These are phyloP conservation scores for Penicillium sp. DNA, from an alignment of 2,329 filamentous ascomycete genomes.

Conservation along the genomic window DNA sequence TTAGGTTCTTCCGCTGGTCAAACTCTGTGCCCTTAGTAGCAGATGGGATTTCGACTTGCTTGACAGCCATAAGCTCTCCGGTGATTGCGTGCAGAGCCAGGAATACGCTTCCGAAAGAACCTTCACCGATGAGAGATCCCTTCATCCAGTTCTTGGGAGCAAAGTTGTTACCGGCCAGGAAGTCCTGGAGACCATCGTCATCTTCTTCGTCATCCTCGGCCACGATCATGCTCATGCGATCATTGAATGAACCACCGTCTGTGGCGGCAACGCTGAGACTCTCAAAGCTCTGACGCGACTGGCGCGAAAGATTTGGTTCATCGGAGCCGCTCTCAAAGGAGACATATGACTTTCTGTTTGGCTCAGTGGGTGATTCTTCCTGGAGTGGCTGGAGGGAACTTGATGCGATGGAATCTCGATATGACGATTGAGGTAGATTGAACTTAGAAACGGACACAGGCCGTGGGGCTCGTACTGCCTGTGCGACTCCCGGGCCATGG, in stretches of 20 bases:
- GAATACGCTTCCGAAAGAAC: slow-evolving; percentile 94
- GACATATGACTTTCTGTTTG: slow-evolving; percentile 93
- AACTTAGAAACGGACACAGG: slow-evolving; percentile 60
- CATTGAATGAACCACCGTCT: slow-evolving; percentile 71
- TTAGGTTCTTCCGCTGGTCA: slow-evolving; percentile 90
- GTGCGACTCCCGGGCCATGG: slow-evolving; percentile 50
- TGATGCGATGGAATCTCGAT: slow-evolving; percentile 83
- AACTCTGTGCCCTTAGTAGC: slow-evolving; percentile 71
- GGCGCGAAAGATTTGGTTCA: slow-evolving; percentile 70
- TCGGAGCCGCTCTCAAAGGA: slow-evolving; percentile 62
- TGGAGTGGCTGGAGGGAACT: slow-evolving; percentile 85
- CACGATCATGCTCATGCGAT: slow-evolving; percentile 76
- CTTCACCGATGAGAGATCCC: slow-evolving; percentile 92
- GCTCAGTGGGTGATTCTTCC: slow-evolving; percentile 82
- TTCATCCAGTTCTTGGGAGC: slow-evolving; percentile 99
- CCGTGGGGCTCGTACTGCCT: slow-evolving; percentile 49
- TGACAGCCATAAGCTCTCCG: slow-evolving; percentile 94
- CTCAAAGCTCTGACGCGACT: slow-evolving; percentile 75
- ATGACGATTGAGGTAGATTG: slow-evolving; percentile 58
- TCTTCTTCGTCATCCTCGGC: slow-evolving; percentile 88
- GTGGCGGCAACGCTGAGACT: slow-evolving; percentile 63
- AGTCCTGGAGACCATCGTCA: slow-evolving; percentile 59
- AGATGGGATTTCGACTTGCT: slow-evolving; percentile 90
- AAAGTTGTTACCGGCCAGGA: slow-evolving; percentile 88
- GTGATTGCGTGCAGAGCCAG: slow-evolving; percentile 92